Evolutionary conservation across 371 early-diverging fungal genomes (phyloP).

Genomic region (Mucor racemosus): DNA sequence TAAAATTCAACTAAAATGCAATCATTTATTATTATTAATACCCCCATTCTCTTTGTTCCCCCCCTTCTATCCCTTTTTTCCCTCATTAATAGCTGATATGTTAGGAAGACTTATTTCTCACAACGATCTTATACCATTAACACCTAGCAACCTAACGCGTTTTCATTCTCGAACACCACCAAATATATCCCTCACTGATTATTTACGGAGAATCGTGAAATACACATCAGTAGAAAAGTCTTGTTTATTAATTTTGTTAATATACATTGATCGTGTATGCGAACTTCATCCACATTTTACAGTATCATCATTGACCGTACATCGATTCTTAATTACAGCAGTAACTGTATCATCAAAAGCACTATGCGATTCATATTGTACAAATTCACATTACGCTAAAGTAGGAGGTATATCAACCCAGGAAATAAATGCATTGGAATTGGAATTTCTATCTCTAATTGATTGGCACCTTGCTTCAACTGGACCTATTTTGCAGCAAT

Average conservation of each 20-base stretch:
- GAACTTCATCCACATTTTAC: conserved; percentile 81
- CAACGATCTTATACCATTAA: conserved; percentile 90
- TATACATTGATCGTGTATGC: conserved; percentile 93
- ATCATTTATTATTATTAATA: background rate
- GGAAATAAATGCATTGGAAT: conserved; percentile 94
- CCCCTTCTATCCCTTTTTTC: background rate
- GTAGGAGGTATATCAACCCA: conserved; percentile 94
- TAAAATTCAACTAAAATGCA: conserved; percentile 26
- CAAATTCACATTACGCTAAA: conserved; percentile 88
- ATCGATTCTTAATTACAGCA: conserved; percentile 94
- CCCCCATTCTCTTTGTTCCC: background rate
- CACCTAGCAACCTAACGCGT: conserved; percentile 83
- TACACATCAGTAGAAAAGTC: conserved; percentile 92
- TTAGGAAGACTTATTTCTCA: conserved; percentile 72
- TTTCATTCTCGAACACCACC: conserved; percentile 97
- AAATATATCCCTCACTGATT: conserved; percentile 81
- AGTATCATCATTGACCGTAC: conserved; percentile 91
- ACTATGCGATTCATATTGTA: conserved; percentile 84
- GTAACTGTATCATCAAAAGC: conserved; percentile 90
- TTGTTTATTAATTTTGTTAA: conserved; percentile 82
- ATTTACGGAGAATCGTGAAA: conserved; percentile 83
- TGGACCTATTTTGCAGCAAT: conserved; percentile 80
- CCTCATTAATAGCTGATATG: conserved; percentile 68
- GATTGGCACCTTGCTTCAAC: conserved; percentile 88
- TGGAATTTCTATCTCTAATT: conserved; percentile 87